phyloP scores from a whole-genome alignment of 768 basidiomycete genomes.

The Mycena kentingensis region DNA sequence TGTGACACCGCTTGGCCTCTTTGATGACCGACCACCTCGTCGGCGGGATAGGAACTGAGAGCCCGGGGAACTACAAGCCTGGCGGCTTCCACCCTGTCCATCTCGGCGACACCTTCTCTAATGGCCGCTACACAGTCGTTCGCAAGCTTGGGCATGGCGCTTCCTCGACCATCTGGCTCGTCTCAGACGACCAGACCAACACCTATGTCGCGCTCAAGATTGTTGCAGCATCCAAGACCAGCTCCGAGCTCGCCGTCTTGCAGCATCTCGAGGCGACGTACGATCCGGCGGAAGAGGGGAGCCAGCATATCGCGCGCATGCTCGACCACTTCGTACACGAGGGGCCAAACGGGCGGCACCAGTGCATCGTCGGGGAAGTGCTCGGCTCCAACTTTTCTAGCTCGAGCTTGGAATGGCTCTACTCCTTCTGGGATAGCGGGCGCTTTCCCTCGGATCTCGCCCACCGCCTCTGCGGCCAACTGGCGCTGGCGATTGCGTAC shows the following conservation, averaged over 20 bases:
- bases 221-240: not conserved
- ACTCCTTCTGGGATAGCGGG: not conserved
- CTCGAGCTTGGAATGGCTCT: not conserved
- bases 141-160: conserved; percentile 74
- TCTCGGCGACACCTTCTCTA: conserved; percentile 68
- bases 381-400: not conserved
- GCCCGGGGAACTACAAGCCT: conserved; percentile 24
- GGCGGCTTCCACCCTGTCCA: conserved; percentile 65
- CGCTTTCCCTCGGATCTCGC: not conserved
- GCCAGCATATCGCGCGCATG: not conserved
- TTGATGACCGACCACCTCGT: too few species aligned
- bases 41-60: too few species aligned
- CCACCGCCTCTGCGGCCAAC: not conserved
- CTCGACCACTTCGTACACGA: not conserved
- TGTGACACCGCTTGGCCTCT: too few species aligned
- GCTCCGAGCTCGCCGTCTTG: not conserved
- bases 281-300: not conserved
- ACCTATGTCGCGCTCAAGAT: not conserved
- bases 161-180: conserved; percentile 70
- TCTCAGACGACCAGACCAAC: conserved; percentile 39
- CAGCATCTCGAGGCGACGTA: not conserved
- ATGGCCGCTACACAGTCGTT: conserved; percentile 69
- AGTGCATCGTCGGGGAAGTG: not conserved
- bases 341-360: not conserved
- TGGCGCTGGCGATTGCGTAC: not conserved